Conservation (phyloP, 495 filamentous ascomycete genomes). For the Penicillium ochrochloron region DNA sequence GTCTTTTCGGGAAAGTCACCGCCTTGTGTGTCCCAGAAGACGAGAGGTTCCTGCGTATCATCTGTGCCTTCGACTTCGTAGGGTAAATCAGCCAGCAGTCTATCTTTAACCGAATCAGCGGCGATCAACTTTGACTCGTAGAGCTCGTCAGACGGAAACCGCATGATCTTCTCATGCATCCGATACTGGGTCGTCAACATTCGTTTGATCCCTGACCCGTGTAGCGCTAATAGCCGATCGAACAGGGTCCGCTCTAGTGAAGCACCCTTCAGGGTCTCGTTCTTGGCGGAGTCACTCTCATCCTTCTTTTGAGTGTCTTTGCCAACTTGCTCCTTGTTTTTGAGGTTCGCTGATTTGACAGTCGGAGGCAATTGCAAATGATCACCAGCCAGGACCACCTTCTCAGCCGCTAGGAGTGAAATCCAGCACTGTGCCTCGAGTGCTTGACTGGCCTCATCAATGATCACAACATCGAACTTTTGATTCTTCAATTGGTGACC, state of each 20-base stretch:
- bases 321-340: slow-evolving; percentile 30
- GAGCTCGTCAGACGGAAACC: slow-evolving; percentile 85
- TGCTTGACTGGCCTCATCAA: slow-evolving; percentile 95
- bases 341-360: slow-evolving; percentile 67
- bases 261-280: slow-evolving; percentile 41
- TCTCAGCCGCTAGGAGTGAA: slow-evolving; percentile 77
- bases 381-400: slow-evolving; percentile 90
- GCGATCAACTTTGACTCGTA: slow-evolving; percentile 84
- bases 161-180: slow-evolving; percentile 96
- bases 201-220: slow-evolving; percentile 83
- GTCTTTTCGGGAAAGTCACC: slow-evolving; percentile 78
- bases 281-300: slow-evolving; percentile 22
- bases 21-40: slow-evolving; percentile 97
- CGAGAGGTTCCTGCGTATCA: slow-evolving; percentile 82
- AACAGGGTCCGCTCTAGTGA: slow-evolving; percentile 89
- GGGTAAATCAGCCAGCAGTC: slow-evolving; percentile 77
- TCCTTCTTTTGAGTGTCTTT: slow-evolving; percentile 25
- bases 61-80: slow-evolving; percentile 82
- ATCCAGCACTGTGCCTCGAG: slow-evolving; percentile 98
- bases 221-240: slow-evolving; percentile 79
- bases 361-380: slow-evolving; percentile 95
- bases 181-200: slow-evolving; percentile 99
- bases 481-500: slow-evolving; percentile 80
- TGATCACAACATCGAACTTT: slow-evolving; percentile 89
- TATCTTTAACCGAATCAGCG: slow-evolving; percentile 71